Conservation (phyloP, 768 basidiomycete genomes). For the Daedaleopsis nitida region DNA sequence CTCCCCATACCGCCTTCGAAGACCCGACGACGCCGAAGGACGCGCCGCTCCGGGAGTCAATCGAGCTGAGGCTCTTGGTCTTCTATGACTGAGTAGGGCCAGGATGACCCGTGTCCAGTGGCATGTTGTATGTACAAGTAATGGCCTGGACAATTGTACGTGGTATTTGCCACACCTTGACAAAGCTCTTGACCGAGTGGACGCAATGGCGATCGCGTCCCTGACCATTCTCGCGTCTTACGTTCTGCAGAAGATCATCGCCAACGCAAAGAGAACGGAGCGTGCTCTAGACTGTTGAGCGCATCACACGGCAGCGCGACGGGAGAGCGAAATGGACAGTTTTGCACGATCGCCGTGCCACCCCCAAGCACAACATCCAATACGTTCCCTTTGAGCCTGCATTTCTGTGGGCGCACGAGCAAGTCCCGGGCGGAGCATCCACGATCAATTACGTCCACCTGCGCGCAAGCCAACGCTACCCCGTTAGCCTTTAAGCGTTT, state of each 20-base stretch:
- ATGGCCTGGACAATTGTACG: too few relatives aligned
- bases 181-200: too few relatives aligned
- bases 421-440: background rate
- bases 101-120: background rate
- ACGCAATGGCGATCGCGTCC: too few relatives aligned
- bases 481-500: background rate
- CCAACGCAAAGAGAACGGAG: background rate
- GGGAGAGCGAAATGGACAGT: background rate
- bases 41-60: conserved; percentile 54
- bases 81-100: conserved; percentile 49
- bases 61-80: conserved; percentile 64
- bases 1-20: conserved; percentile 64
- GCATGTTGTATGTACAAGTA: background rate
- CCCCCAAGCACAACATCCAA: background rate
- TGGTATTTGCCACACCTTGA: too few relatives aligned
- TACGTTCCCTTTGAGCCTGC: background rate
- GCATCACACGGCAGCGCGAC: background rate
- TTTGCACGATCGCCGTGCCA: background rate
- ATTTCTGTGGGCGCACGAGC: background rate
- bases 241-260: background rate
- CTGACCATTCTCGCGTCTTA: background rate
- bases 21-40: conserved; percentile 55
- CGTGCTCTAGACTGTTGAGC: background rate
- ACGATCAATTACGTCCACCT: background rate
- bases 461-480: background rate